Conservation (phyloP, 2,329 filamentous ascomycete genomes). For the Calonectria pauciramosa region DNA sequence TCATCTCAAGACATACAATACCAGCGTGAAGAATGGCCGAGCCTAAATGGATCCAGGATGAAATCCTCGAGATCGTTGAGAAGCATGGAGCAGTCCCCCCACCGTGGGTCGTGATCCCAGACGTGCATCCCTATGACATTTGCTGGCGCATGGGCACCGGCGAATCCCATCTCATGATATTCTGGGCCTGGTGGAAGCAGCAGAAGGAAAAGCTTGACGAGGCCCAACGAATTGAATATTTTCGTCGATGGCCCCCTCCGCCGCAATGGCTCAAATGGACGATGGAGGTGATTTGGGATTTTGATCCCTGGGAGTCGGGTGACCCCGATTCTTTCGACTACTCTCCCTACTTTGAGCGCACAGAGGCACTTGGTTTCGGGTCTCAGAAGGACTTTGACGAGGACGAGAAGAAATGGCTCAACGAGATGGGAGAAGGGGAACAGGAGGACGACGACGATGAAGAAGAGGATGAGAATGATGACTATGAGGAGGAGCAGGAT, state of each 20-base stretch:
- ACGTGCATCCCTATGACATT: not conserved
- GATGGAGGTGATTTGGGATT: not conserved
- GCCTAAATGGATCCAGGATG: not conserved
- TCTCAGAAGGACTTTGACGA: not conserved
- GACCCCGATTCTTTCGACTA: not conserved
- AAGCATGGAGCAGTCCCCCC: not conserved
- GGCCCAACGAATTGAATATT: not conserved
- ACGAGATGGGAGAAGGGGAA: not conserved
- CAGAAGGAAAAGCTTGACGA: not conserved
- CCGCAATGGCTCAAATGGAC: not conserved
- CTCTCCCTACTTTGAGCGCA: not conserved
- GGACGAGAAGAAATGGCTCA: not conserved
- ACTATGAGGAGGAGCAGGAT: no score
- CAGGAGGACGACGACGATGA: not conserved
- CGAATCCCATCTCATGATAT: not conserved
- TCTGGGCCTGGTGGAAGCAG: not conserved
- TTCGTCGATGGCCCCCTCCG: not conserved
- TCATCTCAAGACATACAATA: not conserved
- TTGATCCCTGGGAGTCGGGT: not conserved
- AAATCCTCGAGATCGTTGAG: not conserved
- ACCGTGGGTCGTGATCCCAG: not conserved
- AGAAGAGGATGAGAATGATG: not conserved
- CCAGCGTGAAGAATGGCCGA: not conserved
- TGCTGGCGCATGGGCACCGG: conserved; percentile 2
- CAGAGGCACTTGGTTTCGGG: not conserved